Conservation (phyloP, 345 rosid genomes). For the Atalantia buxifolia region DNA sequence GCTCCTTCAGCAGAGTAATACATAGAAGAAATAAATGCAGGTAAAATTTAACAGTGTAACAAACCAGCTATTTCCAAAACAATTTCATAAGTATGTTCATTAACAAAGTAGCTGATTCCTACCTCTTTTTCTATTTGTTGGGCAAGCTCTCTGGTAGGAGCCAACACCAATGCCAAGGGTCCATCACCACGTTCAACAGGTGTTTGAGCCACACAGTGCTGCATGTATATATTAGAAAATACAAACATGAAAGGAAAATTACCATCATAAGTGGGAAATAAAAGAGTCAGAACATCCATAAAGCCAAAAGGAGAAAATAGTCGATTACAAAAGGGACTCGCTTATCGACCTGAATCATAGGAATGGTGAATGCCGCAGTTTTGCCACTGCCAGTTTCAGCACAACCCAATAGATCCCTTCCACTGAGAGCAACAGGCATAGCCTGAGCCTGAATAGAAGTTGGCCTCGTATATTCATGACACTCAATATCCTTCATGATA, state of each 20-base stretch:
- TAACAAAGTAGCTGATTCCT: not conserved
- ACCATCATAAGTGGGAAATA: not conserved
- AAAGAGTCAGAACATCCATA: too few relatives aligned
- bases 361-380: conserved; percentile 41
- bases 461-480: conserved; percentile 31
- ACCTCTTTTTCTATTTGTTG: conserved; percentile 45
- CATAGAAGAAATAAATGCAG: not conserved
- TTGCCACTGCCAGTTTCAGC: conserved; percentile 50
- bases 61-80: not conserved
- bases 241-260: not conserved
- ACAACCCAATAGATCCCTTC: conserved; percentile 37
- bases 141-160: conserved; percentile 44
- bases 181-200: conserved; percentile 33
- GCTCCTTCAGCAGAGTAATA: not conserved
- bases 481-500: conserved; percentile 33
- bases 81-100: not conserved
- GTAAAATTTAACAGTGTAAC: not conserved
- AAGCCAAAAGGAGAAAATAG: too few relatives aligned
- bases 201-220: conserved; percentile 42
- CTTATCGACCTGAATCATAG: conserved; percentile 35
- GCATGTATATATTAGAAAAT: not conserved
- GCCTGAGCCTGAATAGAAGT: conserved; percentile 44
- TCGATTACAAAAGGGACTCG: too few relatives aligned
- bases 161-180: conserved; percentile 40
- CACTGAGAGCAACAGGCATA: conserved; percentile 36